Conservation (phyloP, 257 asterid genomes). For the Gardenia jasminoides region DNA sequence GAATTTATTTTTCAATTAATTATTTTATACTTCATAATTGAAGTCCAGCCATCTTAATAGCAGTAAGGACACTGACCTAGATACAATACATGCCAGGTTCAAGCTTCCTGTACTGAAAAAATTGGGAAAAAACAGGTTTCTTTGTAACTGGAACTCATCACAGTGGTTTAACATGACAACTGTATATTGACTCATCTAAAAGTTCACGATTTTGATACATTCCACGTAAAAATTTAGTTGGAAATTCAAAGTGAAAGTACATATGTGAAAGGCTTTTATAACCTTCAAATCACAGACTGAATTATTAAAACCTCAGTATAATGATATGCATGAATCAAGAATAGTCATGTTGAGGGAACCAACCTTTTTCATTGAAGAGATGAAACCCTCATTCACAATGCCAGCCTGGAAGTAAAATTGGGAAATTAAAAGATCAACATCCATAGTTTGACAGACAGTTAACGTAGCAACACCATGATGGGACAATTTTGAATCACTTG, state of each 20-base stretch:
- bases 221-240: not conserved
- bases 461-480: not conserved
- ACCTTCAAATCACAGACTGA: not conserved
- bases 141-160: not conserved
- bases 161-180: not conserved
- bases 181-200: not conserved
- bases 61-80: too few species aligned
- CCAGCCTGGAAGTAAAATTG: slow-evolving; percentile 59
- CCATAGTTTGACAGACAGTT: not conserved
- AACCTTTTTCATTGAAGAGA: slow-evolving; percentile 94
- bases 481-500: not conserved
- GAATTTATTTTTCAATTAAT: not conserved
- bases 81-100: too few species aligned
- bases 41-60: too few species aligned
- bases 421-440: not conserved
- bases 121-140: too few species aligned
- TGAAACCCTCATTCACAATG: slow-evolving; percentile 57
- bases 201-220: not conserved
- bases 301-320: not conserved
- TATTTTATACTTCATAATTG: not conserved
- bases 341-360: not conserved
- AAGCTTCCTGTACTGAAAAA: too few species aligned
- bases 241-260: not conserved
- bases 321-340: not conserved
- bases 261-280: not conserved